Base-by-base conservation (phyloP, 2,329 filamentous ascomycete genomes). In the Diaporthe citri region DNA sequence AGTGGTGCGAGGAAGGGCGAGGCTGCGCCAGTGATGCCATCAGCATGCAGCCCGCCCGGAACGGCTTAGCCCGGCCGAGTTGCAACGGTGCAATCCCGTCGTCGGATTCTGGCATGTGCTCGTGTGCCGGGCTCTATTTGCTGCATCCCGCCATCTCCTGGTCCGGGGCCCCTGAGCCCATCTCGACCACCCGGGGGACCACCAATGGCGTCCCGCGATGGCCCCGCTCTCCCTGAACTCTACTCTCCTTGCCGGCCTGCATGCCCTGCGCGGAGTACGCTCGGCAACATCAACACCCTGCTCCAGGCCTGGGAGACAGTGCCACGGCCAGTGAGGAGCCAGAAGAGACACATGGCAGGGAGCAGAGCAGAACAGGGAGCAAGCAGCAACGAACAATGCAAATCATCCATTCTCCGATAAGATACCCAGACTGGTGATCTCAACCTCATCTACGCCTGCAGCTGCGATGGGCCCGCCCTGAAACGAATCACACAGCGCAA, bases 51-150 rank as follows among this genome's bases (percentile, higher is more conserved):
- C 34, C 52, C 48, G 70, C 74, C 70, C 56, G 60, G 31, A 64
- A 69, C 28, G 71, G 71, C 71, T 41, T 75, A 75, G 74, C 71
- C 52, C 64, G 36, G 10, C 51, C 43, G 46, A n/a, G 25, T 17
- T 69, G 60, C 56, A 62, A 60, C 52, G 41, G 60, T 56, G 67
- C 75, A 77, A 77, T 77, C 74, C 74, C 66, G 60, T 76, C 69
- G 74, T 69, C 41, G 41, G 66, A 31, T 74, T 51, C 25, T 60
- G 48, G 36, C 76, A 77, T 77, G 76, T 77, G 76, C 76, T 62
- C 74, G 39, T 69, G 39, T 70, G 39, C 71, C 52, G 43, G 59
- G 34, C 52, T 56, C 70, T 77, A 43, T 72, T 75, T 46, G 51
- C 71, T 70, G 43, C 39, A 13, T 52, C 64, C 46, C 62, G 62